phyloP scores from a whole-genome alignment of 164 flowering plant genomes.

The Malania oleifera region DNA sequence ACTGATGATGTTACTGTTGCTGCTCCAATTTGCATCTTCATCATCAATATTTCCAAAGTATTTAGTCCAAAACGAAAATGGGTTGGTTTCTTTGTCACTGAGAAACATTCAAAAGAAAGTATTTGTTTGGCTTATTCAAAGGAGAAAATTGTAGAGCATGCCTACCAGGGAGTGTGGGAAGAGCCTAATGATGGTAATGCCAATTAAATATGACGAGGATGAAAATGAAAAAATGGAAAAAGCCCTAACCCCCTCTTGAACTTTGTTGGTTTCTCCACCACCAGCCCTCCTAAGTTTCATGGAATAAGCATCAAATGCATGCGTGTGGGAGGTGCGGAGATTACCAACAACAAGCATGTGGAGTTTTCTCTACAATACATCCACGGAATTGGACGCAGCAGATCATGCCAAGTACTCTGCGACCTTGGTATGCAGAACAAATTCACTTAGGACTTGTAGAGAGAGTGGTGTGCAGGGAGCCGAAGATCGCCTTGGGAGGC shows the following conservation, averaged over 20 bases:
- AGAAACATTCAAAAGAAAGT: conserved; percentile 1
- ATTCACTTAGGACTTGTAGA: conserved; percentile 69
- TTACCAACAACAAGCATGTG: conserved; percentile 83
- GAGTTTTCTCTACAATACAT: conserved; percentile 88
- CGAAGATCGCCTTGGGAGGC: too few relatives aligned
- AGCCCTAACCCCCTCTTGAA: conserved; percentile 24
- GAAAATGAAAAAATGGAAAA: conserved; percentile 22
- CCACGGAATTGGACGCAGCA: conserved; percentile 81
- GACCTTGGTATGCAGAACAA: conserved; percentile 75
- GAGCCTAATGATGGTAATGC: conserved; percentile 65
- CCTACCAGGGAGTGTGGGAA: conserved; percentile 44
- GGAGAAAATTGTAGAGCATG: conserved; percentile 5
- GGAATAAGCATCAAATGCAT: conserved; percentile 62
- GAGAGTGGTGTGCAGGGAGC: too few relatives aligned
- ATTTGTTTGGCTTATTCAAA: conserved; percentile 7
- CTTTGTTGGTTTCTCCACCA: conserved; percentile 23
- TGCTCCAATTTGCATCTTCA: not conserved
- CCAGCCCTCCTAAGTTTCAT: conserved; percentile 34
- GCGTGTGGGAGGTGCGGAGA: conserved; percentile 96
- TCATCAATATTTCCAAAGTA: too few relatives aligned
- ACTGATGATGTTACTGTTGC: not conserved
- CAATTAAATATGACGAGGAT: conserved; percentile 41
- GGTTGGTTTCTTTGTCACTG: too few relatives aligned
- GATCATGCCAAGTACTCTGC: conserved; percentile 55
- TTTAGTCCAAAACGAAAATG: too few relatives aligned